Base-by-base conservation (phyloP, 108 stramenopile species). In the Pinguiococcus pyrenoidosus region DNA sequence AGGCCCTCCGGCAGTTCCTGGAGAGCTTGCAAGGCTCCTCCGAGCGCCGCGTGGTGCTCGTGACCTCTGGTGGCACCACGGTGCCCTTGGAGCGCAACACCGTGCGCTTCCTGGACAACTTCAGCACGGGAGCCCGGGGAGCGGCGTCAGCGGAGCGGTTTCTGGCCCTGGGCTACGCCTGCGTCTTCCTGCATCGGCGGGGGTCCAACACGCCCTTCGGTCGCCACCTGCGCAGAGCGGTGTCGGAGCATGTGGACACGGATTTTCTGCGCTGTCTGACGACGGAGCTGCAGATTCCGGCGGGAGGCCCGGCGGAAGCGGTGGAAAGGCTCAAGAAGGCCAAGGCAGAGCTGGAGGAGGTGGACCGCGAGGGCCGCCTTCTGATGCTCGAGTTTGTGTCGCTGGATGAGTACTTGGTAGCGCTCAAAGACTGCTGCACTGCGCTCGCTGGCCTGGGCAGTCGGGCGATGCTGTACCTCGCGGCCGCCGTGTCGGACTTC, bases 401-500 rank as follows among this genome's bases (percentile, higher is more conserved):
- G 8, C 76, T 87, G 3, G 83, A 85, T 43, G 85, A 88, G 45
- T 87, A 85, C 62, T 61, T 92, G 37, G 63, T 69, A 37, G 73
- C 70, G 56, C 66, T 89, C 8, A 54, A 84, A 55, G 27, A 72
- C 25, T 76, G 68, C 49, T 67, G 71, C 30, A 51, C 55, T 18
- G 51, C 73, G n/a, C 21, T 85, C 27, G 49, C 46, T 9, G 62
- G 62, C 37, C 10, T 58, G 81, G 26, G 82, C 62, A 13, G 56
- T 28, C 28, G 38, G 37, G 66, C 39, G 26, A 48, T 89, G 38
- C 51, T 87, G 28, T 89, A 79, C 59, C 66, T 92, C 17, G 86
- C 92, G 6, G 89, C 89, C 10, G 96, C 96, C 3, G 96, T 98
- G 27, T 79, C 76, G 49, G 96, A 98, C 59, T 98, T 93, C 69